Base-by-base conservation (phyloP, 2,329 filamentous ascomycete genomes). In the Ustulina deusta region DNA sequence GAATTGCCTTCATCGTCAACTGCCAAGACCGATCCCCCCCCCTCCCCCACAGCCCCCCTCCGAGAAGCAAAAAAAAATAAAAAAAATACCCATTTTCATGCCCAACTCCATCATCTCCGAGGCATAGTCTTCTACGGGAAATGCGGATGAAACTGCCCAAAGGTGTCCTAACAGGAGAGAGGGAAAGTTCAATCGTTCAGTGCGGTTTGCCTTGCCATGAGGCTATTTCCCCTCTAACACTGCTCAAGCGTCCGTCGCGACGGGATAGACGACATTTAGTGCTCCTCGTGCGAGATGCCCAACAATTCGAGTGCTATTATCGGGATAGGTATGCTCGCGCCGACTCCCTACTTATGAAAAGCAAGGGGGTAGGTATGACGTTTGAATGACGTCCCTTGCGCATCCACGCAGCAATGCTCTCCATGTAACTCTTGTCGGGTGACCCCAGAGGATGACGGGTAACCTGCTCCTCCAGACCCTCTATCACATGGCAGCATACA, bases 71-170 rank as follows among this genome's bases (percentile, higher is more conserved):
- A n/a, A n/a, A n/a, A n/a, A n/a, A n/a, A n/a, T n/a, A n/a, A n/a
- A n/a, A n/a, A n/a, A n/a, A n/a, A n/a, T n/a, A 36, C 32, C 6
- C 22, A 40, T 49, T n/a, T 46, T 40, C 40, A 51, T 55, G 36
- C 36, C 55, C 40, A 20, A 65, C 62, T 54, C 40, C 46, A 40
- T 29, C 48, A 40, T 44, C 10, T 22, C 60, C 22, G 54, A 56
- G 54, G 32, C n/a, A n/a, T n/a, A n/a, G n/a, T n/a, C n/a, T n/a
- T n/a, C n/a, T n/a, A n/a, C n/a, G 42, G 55, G n/a, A 48, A 61
- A 29, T 52, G 62, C 46, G 62, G 62, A 44, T 27, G 55, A 40
- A 51, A 17, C 27, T 46, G 42, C 25, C 17, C 4, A 49, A 62
- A 61, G 56, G 20, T 17, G 29, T 27, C 25, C 10, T 25, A 20